These are phyloP conservation scores for Lithospermum erythrorhizon DNA, from an alignment of 257 asterid genomes.

Conservation along the genomic window DNA sequence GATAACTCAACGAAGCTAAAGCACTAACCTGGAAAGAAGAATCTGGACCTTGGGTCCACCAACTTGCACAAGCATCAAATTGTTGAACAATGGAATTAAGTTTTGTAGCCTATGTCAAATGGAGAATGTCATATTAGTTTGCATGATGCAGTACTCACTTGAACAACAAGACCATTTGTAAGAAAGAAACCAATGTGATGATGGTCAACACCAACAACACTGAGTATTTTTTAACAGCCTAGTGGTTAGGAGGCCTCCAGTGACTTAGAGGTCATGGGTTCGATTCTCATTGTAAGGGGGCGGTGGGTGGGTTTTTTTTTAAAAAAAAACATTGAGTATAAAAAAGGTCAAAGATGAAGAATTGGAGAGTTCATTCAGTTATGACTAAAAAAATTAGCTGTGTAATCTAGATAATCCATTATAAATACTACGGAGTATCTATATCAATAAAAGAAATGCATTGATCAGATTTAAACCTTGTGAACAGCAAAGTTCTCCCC, in stretches of 20 bases:
- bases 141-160: neutral
- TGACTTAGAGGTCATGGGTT: no score
- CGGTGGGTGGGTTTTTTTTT: no score
- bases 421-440: no score
- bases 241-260: no score
- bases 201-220: neutral
- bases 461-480: constrained; percentile 35
- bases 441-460: neutral
- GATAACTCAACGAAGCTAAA: constrained; percentile 14
- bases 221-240: no score
- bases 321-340: no score
- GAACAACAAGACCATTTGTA: neutral
- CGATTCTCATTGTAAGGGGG: no score
- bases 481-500: constrained; percentile 87
- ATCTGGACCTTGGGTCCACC: constrained; percentile 99
- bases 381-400: neutral
- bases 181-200: constrained; percentile 3
- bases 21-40: constrained; percentile 73
- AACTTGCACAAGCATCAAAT: constrained; percentile 99
- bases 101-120: constrained; percentile 31
- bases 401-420: neutral
- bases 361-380: neutral
- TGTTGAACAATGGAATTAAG: constrained; percentile 49
- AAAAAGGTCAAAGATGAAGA: neutral
- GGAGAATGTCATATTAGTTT: constrained; percentile 16